Evolutionary conservation across 352 stramenopile genomes (phyloP).

Genomic region (Phytophthora crassamura): DNA sequence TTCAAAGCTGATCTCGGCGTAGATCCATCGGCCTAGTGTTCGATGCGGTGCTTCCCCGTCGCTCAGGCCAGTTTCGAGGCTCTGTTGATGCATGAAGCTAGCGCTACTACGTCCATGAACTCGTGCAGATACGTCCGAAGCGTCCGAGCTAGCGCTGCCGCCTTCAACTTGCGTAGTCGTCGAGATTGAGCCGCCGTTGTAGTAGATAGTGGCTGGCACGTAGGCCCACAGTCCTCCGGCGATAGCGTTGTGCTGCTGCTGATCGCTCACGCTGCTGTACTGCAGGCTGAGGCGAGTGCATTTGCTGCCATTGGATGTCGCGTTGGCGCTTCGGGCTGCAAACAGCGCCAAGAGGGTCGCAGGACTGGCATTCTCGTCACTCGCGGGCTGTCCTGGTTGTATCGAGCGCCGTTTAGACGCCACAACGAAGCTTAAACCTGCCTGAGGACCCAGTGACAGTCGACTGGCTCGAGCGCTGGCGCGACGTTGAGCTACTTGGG

Average conservation of each 20-base stretch:
- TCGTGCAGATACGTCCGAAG: not conserved
- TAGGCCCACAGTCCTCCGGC: conserved; percentile 32
- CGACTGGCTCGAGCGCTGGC: conserved; percentile 38
- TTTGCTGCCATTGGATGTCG: not conserved
- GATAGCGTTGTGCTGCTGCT: conserved; percentile 13
- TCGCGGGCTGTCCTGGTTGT: not conserved
- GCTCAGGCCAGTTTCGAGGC: conserved; percentile 2
- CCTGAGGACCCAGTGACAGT: conserved; percentile 11
- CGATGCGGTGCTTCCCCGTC: conserved; percentile 13
- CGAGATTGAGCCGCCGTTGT: conserved; percentile 16
- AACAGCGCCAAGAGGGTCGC: conserved; percentile 24
- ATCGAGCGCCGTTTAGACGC: conserved; percentile 16
- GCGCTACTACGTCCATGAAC: conserved; percentile 11
- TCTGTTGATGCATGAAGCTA: conserved; percentile 27
- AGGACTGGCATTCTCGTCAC: conserved; percentile 12
- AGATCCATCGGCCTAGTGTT: conserved; percentile 47
- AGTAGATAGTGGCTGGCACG: conserved; percentile 29
- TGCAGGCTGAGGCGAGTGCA: conserved; percentile 18
- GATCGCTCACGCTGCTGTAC: conserved; percentile 11
- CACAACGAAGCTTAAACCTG: conserved; percentile 9
- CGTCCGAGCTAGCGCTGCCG: not conserved
- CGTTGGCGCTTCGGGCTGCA: conserved; percentile 19
- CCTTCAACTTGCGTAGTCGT: not conserved
- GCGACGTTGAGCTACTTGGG: conserved; percentile 28
- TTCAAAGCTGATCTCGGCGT: conserved; percentile 52